phyloP scores from a whole-genome alignment of 441 rosid species.

The Mallotus japonicus region DNA sequence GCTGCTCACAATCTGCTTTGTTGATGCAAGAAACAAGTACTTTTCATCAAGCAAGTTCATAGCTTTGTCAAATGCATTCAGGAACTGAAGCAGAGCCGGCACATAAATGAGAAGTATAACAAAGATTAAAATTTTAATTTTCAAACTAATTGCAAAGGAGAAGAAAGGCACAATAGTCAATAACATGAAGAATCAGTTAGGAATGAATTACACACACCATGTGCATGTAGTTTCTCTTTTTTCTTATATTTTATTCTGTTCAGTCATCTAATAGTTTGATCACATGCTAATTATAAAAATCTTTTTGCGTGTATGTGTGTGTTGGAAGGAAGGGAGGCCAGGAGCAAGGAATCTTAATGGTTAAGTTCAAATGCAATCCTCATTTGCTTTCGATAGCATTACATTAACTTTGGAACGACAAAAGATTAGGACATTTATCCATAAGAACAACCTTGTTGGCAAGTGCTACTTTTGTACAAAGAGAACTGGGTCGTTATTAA shows the following conservation, averaged over 20 bases:
- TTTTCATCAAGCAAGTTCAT: conserved; percentile 74
- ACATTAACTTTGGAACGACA: background rate
- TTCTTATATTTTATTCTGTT: background rate
- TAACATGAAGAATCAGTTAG: background rate
- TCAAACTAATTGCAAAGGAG: too few species aligned
- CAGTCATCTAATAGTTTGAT: conserved; percentile 8
- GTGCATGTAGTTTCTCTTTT: background rate
- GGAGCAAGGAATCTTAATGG: background rate
- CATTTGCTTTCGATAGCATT: background rate
- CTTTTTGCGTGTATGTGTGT: too few species aligned
- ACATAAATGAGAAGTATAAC: background rate
- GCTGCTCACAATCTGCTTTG: conserved; percentile 77
- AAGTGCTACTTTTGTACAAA: background rate
- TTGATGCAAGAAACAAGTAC: conserved; percentile 58
- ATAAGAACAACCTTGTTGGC: background rate
- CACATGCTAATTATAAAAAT: background rate
- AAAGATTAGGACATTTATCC: background rate
- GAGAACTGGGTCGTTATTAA: background rate
- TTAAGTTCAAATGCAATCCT: background rate
- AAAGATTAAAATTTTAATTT: too few species aligned
- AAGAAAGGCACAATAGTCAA: background rate
- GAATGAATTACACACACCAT: background rate
- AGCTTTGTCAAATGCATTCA: conserved; percentile 74
- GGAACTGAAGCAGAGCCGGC: conserved; percentile 38
- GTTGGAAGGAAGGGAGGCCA: background rate